phyloP scores from a whole-genome alignment of 371 early-diverging fungal genomes.

The Rhizopus stolonifer region DNA sequence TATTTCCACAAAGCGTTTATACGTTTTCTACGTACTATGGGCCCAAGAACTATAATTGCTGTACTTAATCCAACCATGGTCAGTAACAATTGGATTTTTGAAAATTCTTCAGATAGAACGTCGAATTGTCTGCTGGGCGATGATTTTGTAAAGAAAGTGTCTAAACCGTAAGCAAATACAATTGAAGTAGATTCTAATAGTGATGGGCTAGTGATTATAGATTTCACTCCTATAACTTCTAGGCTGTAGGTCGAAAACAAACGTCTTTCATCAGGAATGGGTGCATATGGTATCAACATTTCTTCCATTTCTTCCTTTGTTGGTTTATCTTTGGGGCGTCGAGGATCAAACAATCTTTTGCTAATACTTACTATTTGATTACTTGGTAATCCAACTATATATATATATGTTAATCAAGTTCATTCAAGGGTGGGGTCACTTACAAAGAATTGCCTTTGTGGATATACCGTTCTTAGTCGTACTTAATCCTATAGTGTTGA shows the following conservation, averaged over 20 bases:
- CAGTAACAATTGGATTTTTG: conserved; percentile 74
- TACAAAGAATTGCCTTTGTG: conserved; percentile 79
- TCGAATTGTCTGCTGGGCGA: conserved; percentile 93
- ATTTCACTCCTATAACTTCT: conserved; percentile 64
- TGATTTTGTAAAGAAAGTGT: conserved; percentile 80
- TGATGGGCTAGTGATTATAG: conserved; percentile 74
- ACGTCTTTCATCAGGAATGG: conserved; percentile 70
- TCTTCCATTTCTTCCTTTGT: conserved; percentile 80
- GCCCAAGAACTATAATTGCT: conserved; percentile 66
- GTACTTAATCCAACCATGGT: conserved; percentile 75
- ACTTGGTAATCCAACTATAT: conserved; percentile 69
- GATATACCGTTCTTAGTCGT: conserved; percentile 84
- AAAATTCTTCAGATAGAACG: conserved; percentile 87
- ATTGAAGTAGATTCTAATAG: conserved; percentile 91
- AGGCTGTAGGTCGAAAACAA: conserved; percentile 73
- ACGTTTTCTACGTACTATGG: conserved; percentile 70
- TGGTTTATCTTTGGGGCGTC: conserved; percentile 68
- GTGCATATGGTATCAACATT: conserved; percentile 73
- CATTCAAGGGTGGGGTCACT: conserved; percentile 10
- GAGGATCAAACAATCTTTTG: conserved; percentile 81
- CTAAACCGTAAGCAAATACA: conserved; percentile 84
- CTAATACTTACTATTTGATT: conserved; percentile 75
- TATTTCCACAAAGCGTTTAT: conserved; percentile 64
- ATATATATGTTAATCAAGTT: background rate
- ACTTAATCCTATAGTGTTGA: conserved; percentile 81